Percentiles rank a stretch among this genome's conserved stretches.
Evolutionary conservation across 345 rosid species (phyloP).

Genomic region (Angophora floribunda): DNA sequence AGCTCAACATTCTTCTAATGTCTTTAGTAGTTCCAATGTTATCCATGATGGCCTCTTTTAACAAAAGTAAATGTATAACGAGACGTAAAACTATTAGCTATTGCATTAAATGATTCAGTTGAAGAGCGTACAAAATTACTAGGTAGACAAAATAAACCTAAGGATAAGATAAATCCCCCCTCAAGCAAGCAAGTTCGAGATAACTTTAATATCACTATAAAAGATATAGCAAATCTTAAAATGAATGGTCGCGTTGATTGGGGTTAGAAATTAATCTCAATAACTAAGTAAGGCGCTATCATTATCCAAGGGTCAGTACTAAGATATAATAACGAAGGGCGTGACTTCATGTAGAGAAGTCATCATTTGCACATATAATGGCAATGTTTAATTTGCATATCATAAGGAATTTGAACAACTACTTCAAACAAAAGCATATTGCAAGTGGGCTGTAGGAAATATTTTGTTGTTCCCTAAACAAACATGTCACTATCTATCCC

Average conservation of each 20-base stretch:
- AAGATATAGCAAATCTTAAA: neutral
- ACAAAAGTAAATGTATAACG: neutral
- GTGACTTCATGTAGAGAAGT: neutral
- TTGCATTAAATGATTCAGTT: neutral
- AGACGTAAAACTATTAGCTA: neutral
- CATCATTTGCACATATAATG: neutral
- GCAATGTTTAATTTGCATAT: too few relatives aligned
- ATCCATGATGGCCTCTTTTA: neutral
- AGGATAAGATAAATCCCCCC: neutral
- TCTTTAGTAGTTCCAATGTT: neutral
- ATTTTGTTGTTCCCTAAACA: neutral
- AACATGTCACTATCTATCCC: neutral
- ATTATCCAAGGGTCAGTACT: neutral
- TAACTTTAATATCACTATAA: neutral
- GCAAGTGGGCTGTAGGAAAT: neutral
- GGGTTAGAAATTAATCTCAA: neutral
- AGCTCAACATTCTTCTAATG: neutral
- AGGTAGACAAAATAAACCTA: neutral
- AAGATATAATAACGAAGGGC: neutral
- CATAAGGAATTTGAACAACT: too few relatives aligned
- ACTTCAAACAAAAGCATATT: neutral
- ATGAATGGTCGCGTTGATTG: neutral
- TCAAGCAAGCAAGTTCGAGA: neutral
- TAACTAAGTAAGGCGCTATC: neutral
- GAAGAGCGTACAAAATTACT: neutral